Conservation (phyloP, 805 yeast genomes). For the Schwanniomyces yamadae region DNA sequence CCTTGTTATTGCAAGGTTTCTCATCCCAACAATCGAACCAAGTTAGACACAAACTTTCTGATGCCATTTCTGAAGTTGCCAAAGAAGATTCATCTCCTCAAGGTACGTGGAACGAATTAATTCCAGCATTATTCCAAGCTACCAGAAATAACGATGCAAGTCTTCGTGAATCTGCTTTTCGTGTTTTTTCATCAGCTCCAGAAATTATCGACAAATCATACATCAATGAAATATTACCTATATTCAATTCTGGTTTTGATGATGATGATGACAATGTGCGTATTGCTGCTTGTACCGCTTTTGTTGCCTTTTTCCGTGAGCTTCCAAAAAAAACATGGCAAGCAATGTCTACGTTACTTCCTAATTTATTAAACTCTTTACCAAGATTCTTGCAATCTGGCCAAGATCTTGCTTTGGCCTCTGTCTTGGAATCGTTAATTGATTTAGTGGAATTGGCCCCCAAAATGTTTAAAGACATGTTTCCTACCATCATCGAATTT, state of each 20-base stretch:
- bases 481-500: conserved; percentile 82
- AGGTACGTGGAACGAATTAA: conserved; percentile 72
- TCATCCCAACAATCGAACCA: conserved; percentile 62
- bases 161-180: conserved; percentile 85
- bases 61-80: conserved; percentile 91
- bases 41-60: conserved; percentile 89
- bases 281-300: conserved; percentile 89
- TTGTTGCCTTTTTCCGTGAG: conserved; percentile 82
- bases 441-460: conserved; percentile 94
- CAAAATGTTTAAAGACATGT: conserved; percentile 88
- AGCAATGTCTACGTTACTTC: conserved; percentile 72
- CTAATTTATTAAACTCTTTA: conserved; percentile 78
- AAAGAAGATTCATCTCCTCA: conserved; percentile 55
- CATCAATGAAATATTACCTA: conserved; percentile 55
- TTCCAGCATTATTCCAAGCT: conserved; percentile 73
- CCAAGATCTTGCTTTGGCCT: conserved; percentile 76
- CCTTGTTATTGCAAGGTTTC: conserved; percentile 71
- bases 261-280: conserved; percentile 81
- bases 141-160: conserved; percentile 54
- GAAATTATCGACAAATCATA: conserved; percentile 64
- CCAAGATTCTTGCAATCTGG: conserved; percentile 81
- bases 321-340: conserved; percentile 81
- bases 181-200: conserved; percentile 85
- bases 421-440: conserved; percentile 84
- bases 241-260: conserved; percentile 78